Evolutionary conservation across 1,284 basidiomycete species (phyloP), one percentile per base, ranked within the genome.

Genomic region (Dichomitus squalens): DNA sequence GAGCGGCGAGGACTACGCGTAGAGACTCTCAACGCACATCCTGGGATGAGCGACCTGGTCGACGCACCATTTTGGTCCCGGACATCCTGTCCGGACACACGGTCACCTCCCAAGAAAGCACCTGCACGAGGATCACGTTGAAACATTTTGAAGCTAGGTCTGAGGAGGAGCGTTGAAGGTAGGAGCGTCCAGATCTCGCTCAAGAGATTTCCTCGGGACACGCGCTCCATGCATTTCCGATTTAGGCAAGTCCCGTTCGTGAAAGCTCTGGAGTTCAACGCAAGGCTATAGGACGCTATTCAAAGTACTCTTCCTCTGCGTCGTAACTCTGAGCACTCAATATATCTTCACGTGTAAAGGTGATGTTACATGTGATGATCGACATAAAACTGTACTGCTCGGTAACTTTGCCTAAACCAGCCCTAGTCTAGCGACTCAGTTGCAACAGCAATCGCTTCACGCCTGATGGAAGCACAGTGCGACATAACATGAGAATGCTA

Each of bases 51-150:
- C n/a, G n/a, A 33, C 25, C 36, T n/a, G 9, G 5, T 35, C 18
- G 39, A 71, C 79, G 66, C 61, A 94, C 94, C 94, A 87, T 96
- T 96, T 78, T 97, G 95, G 79, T 98, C 95, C 61, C 96, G 86
- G 57, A 98, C 93, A 75, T 98, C 96, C 71, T 96, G 93, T 9
- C 96, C 96, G 68, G 93, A 92, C 34, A 96, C 88, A 71, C 96
- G 85, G 75, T 96, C 92, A 39, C 96, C 96, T 60, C 96, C 96
- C 43, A 98, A 82, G 74, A 98, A 98, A 43, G 92, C 89, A 56
- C 93, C 93, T 64, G 88, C 90, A 68, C 88, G 79, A 58, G 91
- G 88, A 84, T 93, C 91, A 71, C 91, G 86, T 84, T 92, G 90
- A 70, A 91, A 93, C 85, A 93, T 92, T 53, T 57, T 64, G 59